Evolutionary conservation across 2,329 filamentous ascomycete genomes (phyloP).

Genomic region (Botrytis fabae): DNA sequence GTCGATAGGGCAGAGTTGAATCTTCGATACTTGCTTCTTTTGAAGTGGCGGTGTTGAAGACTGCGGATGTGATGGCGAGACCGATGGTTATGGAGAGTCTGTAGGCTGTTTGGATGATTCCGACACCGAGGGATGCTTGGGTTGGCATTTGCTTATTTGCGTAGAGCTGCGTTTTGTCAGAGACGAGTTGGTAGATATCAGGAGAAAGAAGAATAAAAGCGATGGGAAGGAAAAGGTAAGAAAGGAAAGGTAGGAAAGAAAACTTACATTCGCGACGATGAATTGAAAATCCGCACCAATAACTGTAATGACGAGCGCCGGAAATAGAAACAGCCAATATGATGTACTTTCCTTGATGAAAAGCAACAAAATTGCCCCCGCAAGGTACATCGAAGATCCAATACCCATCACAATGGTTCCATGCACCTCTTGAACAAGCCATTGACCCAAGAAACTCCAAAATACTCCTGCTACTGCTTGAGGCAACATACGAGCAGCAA

Average conservation of each 20-base stretch:
- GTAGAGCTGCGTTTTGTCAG: slow-evolving; percentile 55
- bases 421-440: slow-evolving; percentile 62
- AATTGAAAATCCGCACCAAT: slow-evolving; percentile 69
- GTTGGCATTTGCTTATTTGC: slow-evolving; percentile 64
- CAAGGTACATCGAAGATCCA: slow-evolving; percentile 45
- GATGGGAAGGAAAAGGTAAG: background rate
- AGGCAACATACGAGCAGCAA: slow-evolving; percentile 62
- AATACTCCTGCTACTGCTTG: slow-evolving; percentile 63
- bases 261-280: slow-evolving; percentile 64
- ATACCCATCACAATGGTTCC: slow-evolving; percentile 61
- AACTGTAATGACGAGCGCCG: slow-evolving; percentile 59
- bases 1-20: slow-evolving; percentile 50
- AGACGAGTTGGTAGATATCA: rapidly evolving
- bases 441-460: slow-evolving; percentile 63
- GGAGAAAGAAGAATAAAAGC: background rate
- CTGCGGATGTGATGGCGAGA: slow-evolving; percentile 61
- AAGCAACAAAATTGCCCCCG: slow-evolving; percentile 52
- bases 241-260: background rate
- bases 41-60: slow-evolving; percentile 43
- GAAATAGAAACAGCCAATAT: slow-evolving; percentile 68
- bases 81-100: slow-evolving; percentile 51
- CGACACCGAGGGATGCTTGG: slow-evolving; percentile 64
- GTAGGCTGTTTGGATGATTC: slow-evolving; percentile 67
- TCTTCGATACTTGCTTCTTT: slow-evolving; percentile 41
- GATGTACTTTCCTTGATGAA: slow-evolving; percentile 55